phyloP scores from a whole-genome alignment of 2,329 filamentous ascomycete species.

The Botrytis elliptica region DNA sequence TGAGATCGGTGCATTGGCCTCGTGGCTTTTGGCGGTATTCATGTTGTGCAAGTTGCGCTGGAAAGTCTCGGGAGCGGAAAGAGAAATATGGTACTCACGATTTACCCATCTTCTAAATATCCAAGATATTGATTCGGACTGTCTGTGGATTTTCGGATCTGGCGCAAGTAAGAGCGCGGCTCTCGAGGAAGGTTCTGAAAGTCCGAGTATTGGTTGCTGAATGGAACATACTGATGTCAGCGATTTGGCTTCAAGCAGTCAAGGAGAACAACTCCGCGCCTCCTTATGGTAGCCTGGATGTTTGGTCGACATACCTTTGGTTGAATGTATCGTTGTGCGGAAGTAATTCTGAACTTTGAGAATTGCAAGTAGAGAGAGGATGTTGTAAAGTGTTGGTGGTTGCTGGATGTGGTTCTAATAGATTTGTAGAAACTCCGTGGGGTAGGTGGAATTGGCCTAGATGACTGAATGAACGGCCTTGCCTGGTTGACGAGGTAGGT shows the following conservation, averaged over 20 bases:
- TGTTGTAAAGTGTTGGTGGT: neutral
- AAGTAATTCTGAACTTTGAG: neutral
- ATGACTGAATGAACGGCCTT: slow-evolving; percentile 1
- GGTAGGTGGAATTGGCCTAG: slow-evolving; percentile 11
- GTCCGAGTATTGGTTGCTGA: neutral
- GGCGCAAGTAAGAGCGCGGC: slow-evolving; percentile 20
- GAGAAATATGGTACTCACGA: slow-evolving; percentile 21
- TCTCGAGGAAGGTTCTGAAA: neutral
- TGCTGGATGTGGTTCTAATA: neutral
- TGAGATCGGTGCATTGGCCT: slow-evolving; percentile 14
- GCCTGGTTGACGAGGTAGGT: neutral
- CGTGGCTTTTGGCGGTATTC: neutral
- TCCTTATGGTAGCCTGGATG: neutral
- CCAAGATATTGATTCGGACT: slow-evolving; percentile 2
- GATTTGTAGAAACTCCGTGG: slow-evolving; percentile 19
- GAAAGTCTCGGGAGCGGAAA: neutral
- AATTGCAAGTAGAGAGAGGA: neutral
- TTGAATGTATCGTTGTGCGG: neutral
- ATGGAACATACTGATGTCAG: neutral
- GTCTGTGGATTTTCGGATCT: neutral
- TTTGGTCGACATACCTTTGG: slow-evolving; percentile 1
- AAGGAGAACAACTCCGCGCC: neutral
- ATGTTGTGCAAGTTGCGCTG: slow-evolving; percentile 16
- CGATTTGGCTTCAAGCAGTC: neutral
- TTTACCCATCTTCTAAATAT: slow-evolving; percentile 25